Base-by-base conservation (phyloP, 1,284 basidiomycete species). In the Sporisorium scitamineum region DNA sequence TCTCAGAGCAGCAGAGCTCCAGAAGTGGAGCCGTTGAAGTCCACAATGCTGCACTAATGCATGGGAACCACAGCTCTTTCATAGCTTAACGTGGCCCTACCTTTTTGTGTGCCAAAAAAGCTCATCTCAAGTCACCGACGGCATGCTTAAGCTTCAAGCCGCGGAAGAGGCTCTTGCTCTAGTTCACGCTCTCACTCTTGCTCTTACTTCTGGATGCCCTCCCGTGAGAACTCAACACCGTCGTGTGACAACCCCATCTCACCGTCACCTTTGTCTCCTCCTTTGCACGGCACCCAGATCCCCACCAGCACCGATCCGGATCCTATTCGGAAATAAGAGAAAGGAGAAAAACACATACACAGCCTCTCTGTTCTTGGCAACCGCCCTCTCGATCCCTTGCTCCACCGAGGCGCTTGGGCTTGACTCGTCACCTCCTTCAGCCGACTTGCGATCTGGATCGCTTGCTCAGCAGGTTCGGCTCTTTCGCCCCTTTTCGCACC, bases 391-490 rank as follows among this genome's bases (percentile, higher is more conserved):
- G n/a, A n/a, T n/a, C 29, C 24, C 18, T 50, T 20, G n/a, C 32
- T 52, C 31, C 31, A 42, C 39, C 39, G 39, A 20, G n/a, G 14
- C 18, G 32, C 29, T 50, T 31, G 29, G 20, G 50, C 50, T 52
- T 52, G 32, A 22, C 6, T 52, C 50, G 22, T 52, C 50, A 37
- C 32, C 31, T 37, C 31, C 7, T 47, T 29, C 42, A 32, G 24
- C 18, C 27, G n/a, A 22, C 22, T 16, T 22, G 20, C 26, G 26
- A 26, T 39, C 32, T 45, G 56, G n/a, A 42, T 53, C 48, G 48
- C 48, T 29, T 50, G 48, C n/a, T 50, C 48, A 50, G 29, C 37
- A 51, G 24, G 0, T 52, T 52, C 58, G 58, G 58, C 26, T 14
- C 58, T 60, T 52, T 50, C 58, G 50, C 13, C 8, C 39, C 20